Evolutionary conservation across 345 rosid genomes (phyloP).

Genomic region (Lepidium sativum): DNA sequence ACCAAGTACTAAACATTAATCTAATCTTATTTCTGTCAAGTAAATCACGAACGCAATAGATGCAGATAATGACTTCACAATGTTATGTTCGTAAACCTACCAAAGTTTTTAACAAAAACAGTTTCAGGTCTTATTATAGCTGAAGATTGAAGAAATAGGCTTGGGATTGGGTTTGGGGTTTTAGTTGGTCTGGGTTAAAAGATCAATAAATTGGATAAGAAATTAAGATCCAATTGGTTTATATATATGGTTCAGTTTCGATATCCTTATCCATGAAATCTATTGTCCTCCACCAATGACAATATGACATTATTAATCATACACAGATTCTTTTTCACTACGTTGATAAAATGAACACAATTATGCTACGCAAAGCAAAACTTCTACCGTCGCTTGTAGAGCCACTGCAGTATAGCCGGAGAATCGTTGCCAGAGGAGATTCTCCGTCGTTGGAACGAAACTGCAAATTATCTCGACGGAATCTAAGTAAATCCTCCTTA

Average conservation of each 20-base stretch:
- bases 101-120: not conserved
- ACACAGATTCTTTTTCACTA: not conserved
- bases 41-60: not conserved
- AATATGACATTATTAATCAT: not conserved
- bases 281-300: not conserved
- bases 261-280: conserved; percentile 26
- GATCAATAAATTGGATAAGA: not conserved
- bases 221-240: not conserved
- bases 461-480: conserved; percentile 52
- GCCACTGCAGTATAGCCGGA: conserved; percentile 22
- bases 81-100: not conserved
- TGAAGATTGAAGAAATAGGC: not conserved
- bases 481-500: conserved; percentile 47
- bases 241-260: conserved; percentile 11
- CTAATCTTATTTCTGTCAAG: not conserved
- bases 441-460: conserved; percentile 26
- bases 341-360: not conserved
- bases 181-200: not conserved
- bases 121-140: not conserved
- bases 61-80: not conserved
- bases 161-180: not conserved
- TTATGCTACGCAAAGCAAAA: conserved; percentile 39
- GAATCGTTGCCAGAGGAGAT: not conserved
- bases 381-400: conserved; percentile 16
- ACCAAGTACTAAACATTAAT: no score